Evolutionary conservation across 805 yeast genomes (phyloP), one percentile per base, ranked within the genome.

Genomic region (Suhomyces xylopsoci): DNA sequence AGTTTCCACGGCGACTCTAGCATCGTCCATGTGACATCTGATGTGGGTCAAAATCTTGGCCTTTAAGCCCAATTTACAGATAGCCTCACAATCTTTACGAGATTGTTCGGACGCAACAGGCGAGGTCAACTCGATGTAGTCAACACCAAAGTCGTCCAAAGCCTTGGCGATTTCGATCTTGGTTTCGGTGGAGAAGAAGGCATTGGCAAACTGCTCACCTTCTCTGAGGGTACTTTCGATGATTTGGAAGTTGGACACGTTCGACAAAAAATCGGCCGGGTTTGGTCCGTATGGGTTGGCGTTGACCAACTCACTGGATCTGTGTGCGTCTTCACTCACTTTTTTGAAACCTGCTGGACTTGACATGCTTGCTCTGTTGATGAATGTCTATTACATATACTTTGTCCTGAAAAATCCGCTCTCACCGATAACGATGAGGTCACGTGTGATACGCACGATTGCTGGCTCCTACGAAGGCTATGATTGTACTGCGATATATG

Each of bases 141-240:
- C 85, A 30, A 81, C 84, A 30, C 85, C 85, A 59, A 81, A 81
- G 50, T 81, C 85, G 59, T 80, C 84, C 57, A 81, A 67, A 45
- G 85, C 85, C 66, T 78, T 81, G 56, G 85, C 85, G 41, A 81
- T 81, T 65, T 80, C 80, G 45, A 81, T 73, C 67, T 81, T 81
- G 67, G 73, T 80, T 51, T 81, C 84, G 43, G 82, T 71, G 47
- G 79, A 73, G 71, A 81, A 81, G 58, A 81, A 81, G n/a, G 85
- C 80, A 59, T 81, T 81, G 61, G 85, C 85, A 58, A 81, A 81
- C 64, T 81, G 85, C 65, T 81, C 85, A 62, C 85, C 85, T 65
- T 81, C 85, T 78, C 85, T 79, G 52, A 81, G 71, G 20, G 85
- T 81, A 26, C 83, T 77, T 61, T 81, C 85, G 53, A 81, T 81